These are phyloP conservation scores for Fusarium sp. DNA, from an alignment of 2,329 filamentous ascomycete species.

Conservation along the genomic window DNA sequence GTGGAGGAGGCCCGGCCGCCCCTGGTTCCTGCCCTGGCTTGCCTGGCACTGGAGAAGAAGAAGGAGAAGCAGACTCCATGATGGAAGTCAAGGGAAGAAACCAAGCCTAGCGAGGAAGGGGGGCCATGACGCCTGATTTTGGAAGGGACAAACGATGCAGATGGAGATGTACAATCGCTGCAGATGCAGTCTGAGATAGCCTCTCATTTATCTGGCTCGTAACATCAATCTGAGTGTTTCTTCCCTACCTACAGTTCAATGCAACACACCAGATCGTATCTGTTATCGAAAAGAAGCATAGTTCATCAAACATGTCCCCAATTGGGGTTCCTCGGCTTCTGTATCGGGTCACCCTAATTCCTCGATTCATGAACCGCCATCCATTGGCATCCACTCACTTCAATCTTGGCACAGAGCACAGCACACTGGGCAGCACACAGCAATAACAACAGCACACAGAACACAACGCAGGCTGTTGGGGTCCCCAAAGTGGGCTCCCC, in stretches of 20 bases:
- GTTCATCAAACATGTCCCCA: constrained; percentile 11
- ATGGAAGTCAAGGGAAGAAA: constrained; percentile 6
- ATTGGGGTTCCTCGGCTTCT: constrained; percentile 36
- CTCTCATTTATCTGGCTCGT: neutral
- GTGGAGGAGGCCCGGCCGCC: constrained; percentile 28
- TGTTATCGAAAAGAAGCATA: constrained; percentile 14
- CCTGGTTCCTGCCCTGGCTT: constrained; percentile 17
- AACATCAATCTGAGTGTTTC: neutral
- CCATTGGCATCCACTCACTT: constrained; percentile 31
- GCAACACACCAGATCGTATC: constrained; percentile 9
- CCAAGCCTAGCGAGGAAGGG: neutral
- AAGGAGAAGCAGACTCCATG: constrained; percentile 15
- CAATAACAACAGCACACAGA: constrained; percentile 1
- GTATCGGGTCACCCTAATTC: constrained; percentile 24
- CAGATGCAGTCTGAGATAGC: neutral
- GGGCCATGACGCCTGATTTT: neutral
- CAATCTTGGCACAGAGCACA: constrained; percentile 23
- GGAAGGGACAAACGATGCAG: constrained; percentile 1
- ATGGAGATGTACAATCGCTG: neutral
- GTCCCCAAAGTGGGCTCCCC: constrained; percentile 38
- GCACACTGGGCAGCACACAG: neutral
- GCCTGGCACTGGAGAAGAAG: neutral
- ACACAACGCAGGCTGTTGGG: constrained; percentile 19
- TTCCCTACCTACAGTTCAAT: neutral
- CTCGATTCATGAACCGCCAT: constrained; percentile 34